phyloP scores from a whole-genome alignment of 768 basidiomycete species.

The Daedaleopsis nitida region DNA sequence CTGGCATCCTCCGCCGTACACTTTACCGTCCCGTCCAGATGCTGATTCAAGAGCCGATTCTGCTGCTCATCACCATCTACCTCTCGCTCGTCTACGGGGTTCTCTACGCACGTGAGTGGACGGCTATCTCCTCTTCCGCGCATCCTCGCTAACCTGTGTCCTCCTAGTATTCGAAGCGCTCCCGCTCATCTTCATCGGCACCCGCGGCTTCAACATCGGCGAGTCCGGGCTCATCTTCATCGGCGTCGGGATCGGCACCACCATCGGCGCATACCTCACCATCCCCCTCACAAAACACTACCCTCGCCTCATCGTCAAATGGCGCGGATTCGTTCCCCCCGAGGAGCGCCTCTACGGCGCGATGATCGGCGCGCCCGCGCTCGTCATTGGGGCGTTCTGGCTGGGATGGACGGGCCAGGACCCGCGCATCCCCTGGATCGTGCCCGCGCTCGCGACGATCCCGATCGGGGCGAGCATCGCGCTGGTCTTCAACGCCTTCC shows the following conservation, averaged over 20 bases:
- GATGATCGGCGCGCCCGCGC: conserved; percentile 37
- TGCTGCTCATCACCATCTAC: conserved; percentile 63
- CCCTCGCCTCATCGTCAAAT: conserved; percentile 35
- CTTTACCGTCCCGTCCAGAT: conserved; percentile 62
- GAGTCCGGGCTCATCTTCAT: conserved; percentile 43
- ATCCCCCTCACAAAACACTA: conserved; percentile 33
- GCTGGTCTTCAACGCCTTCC: conserved; percentile 60
- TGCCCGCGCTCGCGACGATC: conserved; percentile 55
- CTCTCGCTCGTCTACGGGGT: conserved; percentile 62
- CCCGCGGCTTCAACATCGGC: conserved; percentile 39
- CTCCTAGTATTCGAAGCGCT: conserved; percentile 38
- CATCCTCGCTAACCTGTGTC: background rate
- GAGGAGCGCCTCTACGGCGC: conserved; percentile 41
- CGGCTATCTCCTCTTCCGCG: background rate
- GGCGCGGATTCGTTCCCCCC: conserved; percentile 44
- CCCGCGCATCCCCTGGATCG: conserved; percentile 56
- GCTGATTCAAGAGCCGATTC: conserved; percentile 63
- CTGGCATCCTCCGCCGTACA: conserved; percentile 54
- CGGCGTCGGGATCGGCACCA: conserved; percentile 39
- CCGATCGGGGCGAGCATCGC: conserved; percentile 50
- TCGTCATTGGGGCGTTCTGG: conserved; percentile 42
- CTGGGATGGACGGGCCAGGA: conserved; percentile 59
- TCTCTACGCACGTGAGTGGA: conserved; percentile 54
- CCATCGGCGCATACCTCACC: conserved; percentile 32
- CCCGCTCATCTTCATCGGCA: conserved; percentile 40